Percentiles rank a stretch among this genome's conserved stretches.
phyloP scores from a whole-genome alignment of 2,329 filamentous ascomycete species.

The Aspergillus sp. region DNA sequence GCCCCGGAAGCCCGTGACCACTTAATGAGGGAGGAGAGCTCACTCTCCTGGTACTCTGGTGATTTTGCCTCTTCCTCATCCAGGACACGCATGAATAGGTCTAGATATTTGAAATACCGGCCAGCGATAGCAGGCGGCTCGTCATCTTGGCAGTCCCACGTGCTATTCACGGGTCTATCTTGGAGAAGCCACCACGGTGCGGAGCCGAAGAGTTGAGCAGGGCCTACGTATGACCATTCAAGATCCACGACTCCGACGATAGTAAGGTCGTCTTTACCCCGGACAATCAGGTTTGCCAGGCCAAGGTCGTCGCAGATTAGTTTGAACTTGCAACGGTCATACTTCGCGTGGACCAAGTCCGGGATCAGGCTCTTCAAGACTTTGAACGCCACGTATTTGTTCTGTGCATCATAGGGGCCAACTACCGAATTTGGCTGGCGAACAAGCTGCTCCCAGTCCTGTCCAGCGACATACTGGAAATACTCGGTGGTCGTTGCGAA shows the following conservation, averaged over 20 bases:
- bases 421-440: conserved; percentile 32
- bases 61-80: conserved; percentile 32
- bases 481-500: conserved; percentile 32
- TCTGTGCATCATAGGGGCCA: conserved; percentile 24
- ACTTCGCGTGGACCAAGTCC: conserved; percentile 21
- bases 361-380: conserved; percentile 25
- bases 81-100: conserved; percentile 29
- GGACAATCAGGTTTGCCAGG: conserved; percentile 37
- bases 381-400: conserved; percentile 29
- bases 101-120: conserved; percentile 27
- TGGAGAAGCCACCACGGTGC: conserved; percentile 38
- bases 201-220: conserved; percentile 36
- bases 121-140: conserved; percentile 21
- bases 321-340: conserved; percentile 33
- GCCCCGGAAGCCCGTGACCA: conserved; percentile 33
- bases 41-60: conserved; percentile 20
- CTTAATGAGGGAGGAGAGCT: conserved; percentile 32
- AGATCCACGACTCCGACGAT: conserved; percentile 36
- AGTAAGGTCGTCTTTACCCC: conserved; percentile 31
- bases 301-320: conserved; percentile 39
- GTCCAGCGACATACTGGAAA: conserved; percentile 29
- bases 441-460: conserved; percentile 35
- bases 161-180: conserved; percentile 27
- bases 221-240: conserved; percentile 39
- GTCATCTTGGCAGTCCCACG: conserved; percentile 23